Conservation (phyloP, 176 grass and related monocot genomes). For the Ensete ventricosum region DNA sequence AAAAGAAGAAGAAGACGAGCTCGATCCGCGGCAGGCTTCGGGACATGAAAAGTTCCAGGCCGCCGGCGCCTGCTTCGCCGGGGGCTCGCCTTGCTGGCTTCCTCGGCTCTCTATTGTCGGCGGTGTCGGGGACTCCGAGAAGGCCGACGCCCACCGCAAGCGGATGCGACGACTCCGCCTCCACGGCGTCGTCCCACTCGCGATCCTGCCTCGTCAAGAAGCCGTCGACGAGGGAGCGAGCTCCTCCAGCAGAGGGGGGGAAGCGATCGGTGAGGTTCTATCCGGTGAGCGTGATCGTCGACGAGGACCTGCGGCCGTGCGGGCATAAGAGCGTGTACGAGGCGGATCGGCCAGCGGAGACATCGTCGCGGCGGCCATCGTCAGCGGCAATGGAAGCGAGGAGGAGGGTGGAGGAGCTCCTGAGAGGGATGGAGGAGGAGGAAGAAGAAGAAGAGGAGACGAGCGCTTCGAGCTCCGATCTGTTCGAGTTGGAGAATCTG, state of each 20-base stretch:
- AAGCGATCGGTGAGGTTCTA: slow-evolving; percentile 76
- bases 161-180: slow-evolving; percentile 34
- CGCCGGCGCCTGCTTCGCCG: slow-evolving; percentile 52
- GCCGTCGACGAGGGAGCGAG: slow-evolving; percentile 50
- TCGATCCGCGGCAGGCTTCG: slow-evolving; percentile 62
- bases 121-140: slow-evolving; percentile 6
- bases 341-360: slow-evolving; percentile 9
- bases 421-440: slow-evolving; percentile 55
- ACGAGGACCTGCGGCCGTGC: slow-evolving; percentile 20
- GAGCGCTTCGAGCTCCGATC: slow-evolving; percentile 97
- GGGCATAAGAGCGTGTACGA: slow-evolving; percentile 21
- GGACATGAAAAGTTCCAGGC: slow-evolving; percentile 51
- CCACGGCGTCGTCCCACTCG: slow-evolving; percentile 66
- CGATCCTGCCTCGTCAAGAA: slow-evolving; percentile 91
- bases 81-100: slow-evolving; percentile 68
- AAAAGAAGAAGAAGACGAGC: slow-evolving; percentile 55
- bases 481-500: slow-evolving; percentile 89
- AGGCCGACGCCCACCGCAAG: slow-evolving; percentile 18
- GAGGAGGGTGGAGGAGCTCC: slow-evolving; percentile 48
- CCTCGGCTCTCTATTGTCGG: slow-evolving; percentile 71
- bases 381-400: slow-evolving; percentile 28
- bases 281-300: slow-evolving; percentile 27
- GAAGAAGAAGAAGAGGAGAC: slow-evolving; percentile 54
- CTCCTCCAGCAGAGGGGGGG: not conserved
- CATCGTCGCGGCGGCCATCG: slow-evolving; percentile 10